A percentile compares a stretch with the other conserved stretches of the same genome.
phyloP scores from a whole-genome alignment of 2,329 filamentous ascomycete genomes.

The Microdochium trichocladiopsis region DNA sequence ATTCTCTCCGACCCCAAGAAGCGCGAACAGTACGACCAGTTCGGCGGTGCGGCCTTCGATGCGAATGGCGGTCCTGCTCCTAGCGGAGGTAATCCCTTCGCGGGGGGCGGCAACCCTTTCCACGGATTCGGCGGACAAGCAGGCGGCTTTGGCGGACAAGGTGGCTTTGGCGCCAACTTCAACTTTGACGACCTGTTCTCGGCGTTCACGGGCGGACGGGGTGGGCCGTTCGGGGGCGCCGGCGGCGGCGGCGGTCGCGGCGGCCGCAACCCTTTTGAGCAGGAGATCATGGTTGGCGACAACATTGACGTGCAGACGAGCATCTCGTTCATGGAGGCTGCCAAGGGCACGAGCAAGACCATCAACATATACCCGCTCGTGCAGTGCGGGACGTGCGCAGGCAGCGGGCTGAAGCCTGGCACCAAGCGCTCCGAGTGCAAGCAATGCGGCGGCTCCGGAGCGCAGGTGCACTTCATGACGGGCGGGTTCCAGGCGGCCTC shows the following conservation, averaged over 20 bases:
- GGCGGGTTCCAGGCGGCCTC: constrained; percentile 95
- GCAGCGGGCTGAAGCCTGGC: constrained; percentile 78
- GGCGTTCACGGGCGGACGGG: constrained; percentile 61
- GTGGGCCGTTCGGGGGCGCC: constrained; percentile 46
- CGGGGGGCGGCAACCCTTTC: constrained; percentile 59
- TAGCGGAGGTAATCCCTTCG: constrained; percentile 49
- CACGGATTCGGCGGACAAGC: constrained; percentile 48
- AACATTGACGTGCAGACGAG: constrained; percentile 92
- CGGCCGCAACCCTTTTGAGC: constrained; percentile 61
- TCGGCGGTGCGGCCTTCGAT: constrained; percentile 82
- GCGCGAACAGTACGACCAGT: constrained; percentile 85
- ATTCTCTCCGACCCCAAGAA: constrained; percentile 89
- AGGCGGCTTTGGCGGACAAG: constrained; percentile 47
- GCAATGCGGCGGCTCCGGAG: constrained; percentile 79
- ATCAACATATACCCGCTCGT: constrained; percentile 78
- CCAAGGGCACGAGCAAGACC: constrained; percentile 84
- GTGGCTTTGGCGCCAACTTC: constrained; percentile 74
- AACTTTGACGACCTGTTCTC: constrained; percentile 96
- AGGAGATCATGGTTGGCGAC: constrained; percentile 84
- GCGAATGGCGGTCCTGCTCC: constrained; percentile 54
- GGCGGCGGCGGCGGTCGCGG: constrained; percentile 35
- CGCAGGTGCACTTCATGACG: constrained; percentile 79
- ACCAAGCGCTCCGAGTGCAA: constrained; percentile 67
- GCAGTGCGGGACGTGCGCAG: constrained; percentile 74
- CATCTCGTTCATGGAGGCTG: constrained; percentile 93